These are phyloP conservation scores for Candida hispaniensis DNA, from an alignment of 805 yeast species.

Conservation along the genomic window DNA sequence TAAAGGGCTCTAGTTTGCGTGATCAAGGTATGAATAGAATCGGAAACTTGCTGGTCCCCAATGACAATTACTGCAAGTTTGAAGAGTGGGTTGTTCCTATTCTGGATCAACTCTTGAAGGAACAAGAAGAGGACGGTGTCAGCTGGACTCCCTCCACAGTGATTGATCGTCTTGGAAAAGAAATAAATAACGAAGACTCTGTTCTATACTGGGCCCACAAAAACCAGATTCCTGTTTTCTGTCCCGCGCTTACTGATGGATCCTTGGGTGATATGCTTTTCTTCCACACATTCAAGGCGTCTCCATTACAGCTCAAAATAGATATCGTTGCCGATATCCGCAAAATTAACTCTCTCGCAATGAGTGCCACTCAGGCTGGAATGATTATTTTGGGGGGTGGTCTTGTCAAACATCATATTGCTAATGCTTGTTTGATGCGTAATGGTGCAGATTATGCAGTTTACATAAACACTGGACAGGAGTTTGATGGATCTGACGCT, in stretches of 20 bases:
- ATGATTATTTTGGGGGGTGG: constrained; percentile 98
- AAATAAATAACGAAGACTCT: constrained; percentile 85
- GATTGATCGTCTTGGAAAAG: constrained; percentile 89
- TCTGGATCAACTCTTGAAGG: constrained; percentile 74
- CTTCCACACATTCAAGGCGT: constrained; percentile 93
- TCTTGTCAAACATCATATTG: constrained; percentile 88
- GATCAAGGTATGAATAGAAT: constrained; percentile 96
- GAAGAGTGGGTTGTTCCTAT: constrained; percentile 99
- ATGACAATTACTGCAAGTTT: constrained; percentile 92
- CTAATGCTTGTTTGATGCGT: constrained; percentile 97
- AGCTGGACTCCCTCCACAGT: constrained; percentile 89
- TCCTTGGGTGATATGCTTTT: constrained; percentile 98
- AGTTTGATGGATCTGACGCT: constrained; percentile 97
- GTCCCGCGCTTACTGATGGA: constrained; percentile 97
- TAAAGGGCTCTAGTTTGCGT: constrained; percentile 72
- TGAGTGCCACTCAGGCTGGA: constrained; percentile 91
- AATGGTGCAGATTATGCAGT: constrained; percentile 99
- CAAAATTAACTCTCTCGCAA: constrained; percentile 80
- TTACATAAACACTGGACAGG: constrained; percentile 95
- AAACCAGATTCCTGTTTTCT: constrained; percentile 89
- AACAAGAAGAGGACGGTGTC: constrained; percentile 61
- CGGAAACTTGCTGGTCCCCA: constrained; percentile 93
- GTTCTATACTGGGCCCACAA: constrained; percentile 98
- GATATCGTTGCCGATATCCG: constrained; percentile 95
- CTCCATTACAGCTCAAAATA: constrained; percentile 78